Evolutionary conservation across 257 asterid genomes (phyloP).

Genomic region (Striga asiatica): DNA sequence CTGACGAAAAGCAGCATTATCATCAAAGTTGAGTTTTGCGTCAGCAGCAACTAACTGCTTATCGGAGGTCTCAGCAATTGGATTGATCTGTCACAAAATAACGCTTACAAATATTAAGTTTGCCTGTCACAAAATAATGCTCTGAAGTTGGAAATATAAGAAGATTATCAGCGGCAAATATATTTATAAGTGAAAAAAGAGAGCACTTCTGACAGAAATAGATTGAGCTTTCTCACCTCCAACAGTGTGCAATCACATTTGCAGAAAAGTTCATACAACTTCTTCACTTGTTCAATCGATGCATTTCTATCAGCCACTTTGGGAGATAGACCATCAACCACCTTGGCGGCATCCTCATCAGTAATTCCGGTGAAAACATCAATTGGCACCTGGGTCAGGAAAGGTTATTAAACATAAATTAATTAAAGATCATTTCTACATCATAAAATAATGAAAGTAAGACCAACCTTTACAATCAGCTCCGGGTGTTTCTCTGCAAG

Average conservation of each 20-base stretch:
- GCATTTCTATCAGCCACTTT: slow-evolving; percentile 78
- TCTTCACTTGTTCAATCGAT: slow-evolving; percentile 96
- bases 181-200: background rate
- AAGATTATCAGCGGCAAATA: too few relatives aligned
- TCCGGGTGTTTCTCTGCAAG: slow-evolving; percentile 96
- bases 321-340: slow-evolving; percentile 92
- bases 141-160: slow-evolving; percentile 11
- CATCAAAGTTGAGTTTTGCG: slow-evolving; percentile 96
- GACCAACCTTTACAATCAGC: slow-evolving; percentile 70
- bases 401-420: background rate
- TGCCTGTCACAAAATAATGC: too few relatives aligned
- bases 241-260: slow-evolving; percentile 85
- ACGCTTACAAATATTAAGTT: too few relatives aligned
- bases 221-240: slow-evolving; percentile 45
- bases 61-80: slow-evolving; percentile 92
- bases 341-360: slow-evolving; percentile 96
- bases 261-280: slow-evolving; percentile 86
- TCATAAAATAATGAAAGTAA: slow-evolving; percentile 5
- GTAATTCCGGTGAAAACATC: slow-evolving; percentile 93
- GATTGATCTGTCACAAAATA: slow-evolving; percentile 61
- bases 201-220: background rate
- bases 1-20: slow-evolving; percentile 91
- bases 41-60: slow-evolving; percentile 91
- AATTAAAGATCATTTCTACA: slow-evolving; percentile 3
- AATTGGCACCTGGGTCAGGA: slow-evolving; percentile 60